These are phyloP conservation scores for Rachicladosporium sp. DNA, from an alignment of 2,329 filamentous ascomycete species.

Conservation along the genomic window DNA sequence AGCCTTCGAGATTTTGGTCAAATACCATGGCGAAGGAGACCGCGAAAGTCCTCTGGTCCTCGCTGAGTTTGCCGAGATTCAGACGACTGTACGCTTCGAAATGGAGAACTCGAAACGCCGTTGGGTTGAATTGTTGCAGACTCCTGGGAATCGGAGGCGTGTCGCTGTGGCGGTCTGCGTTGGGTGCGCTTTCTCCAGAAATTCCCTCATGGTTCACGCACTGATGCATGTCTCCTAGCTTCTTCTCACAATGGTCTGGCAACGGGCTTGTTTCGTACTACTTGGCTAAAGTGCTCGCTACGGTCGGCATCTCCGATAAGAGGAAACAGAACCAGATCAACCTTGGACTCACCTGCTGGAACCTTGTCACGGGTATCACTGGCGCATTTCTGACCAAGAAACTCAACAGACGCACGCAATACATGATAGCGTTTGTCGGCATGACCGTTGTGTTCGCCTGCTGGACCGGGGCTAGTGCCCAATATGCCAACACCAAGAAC, in stretches of 20 bases:
- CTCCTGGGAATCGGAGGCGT: slow-evolving; percentile 39
- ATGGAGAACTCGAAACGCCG: slow-evolving; percentile 25
- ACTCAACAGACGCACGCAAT: slow-evolving; percentile 7
- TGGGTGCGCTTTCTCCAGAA: background rate
- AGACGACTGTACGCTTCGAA: slow-evolving; percentile 49
- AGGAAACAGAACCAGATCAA: slow-evolving; percentile 26
- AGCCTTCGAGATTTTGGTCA: slow-evolving; percentile 8
- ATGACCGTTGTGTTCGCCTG: slow-evolving; percentile 3
- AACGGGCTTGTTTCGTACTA: slow-evolving; percentile 32
- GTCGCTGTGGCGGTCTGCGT: slow-evolving; percentile 15
- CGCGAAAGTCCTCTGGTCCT: slow-evolving; percentile 47
- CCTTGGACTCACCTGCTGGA: slow-evolving; percentile 6
- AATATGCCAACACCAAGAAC: slow-evolving; percentile 4
- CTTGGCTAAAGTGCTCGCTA: slow-evolving; percentile 16
- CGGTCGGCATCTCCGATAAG: slow-evolving; percentile 17
- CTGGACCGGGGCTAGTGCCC: slow-evolving; percentile 4
- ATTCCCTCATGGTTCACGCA: slow-evolving; percentile 3
- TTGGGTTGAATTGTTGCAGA: slow-evolving; percentile 49
- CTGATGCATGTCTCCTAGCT: slow-evolving; percentile 6
- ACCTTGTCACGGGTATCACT: slow-evolving; percentile 4
- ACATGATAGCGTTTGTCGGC: slow-evolving; percentile 12
- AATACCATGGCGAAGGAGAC: slow-evolving; percentile 11
- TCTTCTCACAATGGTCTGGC: slow-evolving; percentile 44
- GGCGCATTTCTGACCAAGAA: slow-evolving; percentile 3
- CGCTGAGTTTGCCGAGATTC: slow-evolving; percentile 55